Base-by-base conservation (phyloP, 768 basidiomycete species). In the Xanthoconium stramineum region DNA sequence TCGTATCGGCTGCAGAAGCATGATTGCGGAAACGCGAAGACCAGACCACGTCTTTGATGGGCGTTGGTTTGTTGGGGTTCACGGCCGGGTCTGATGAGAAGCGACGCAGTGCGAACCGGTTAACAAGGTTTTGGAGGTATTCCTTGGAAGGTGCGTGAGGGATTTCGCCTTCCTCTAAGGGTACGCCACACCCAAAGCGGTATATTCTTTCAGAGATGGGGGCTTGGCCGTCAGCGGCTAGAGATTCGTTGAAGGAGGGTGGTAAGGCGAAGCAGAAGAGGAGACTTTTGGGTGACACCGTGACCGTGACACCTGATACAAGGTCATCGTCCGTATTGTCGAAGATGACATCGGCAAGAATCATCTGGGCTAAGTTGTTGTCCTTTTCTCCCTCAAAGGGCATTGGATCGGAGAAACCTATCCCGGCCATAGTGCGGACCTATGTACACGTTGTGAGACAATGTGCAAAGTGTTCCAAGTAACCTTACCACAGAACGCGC, bases 311-410 rank as follows among this genome's bases (percentile, higher is more conserved):
- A 20, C 60, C 35, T 64, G 62, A 33, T 60, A 50, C 3, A 24
- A 49, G 3, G n/a, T 47, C 19, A 2, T 37, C 12, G 29, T 50
- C 35, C 7, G 32, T 9, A 20, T 45, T 47, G 28, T 67, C 52
- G 57, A 81, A 73, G 0, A 65, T 69, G 44, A 83, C 71, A 59
- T 82, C 82, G 1, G 79, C 82, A 53, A 82, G 64, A 29, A 77
- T 64, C 68, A 81, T 71, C 47, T 80, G 77, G 2, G 67, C 50
- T 10, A 78, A 58, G 17, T 57, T 65, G 38, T 70, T 73, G 17
- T 66, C 53, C 3, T 61, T 50, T 11, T 69, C 67, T 20, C 63
- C 57, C 11, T 51, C 30, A 5, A 61, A 59, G 28, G 68, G 68
- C 36, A 74, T 64, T 2, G 81, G 81, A 59, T 83, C 78, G 1